Percentiles rank a stretch among this genome's conserved stretches.
These are phyloP conservation scores for Acacia acuminata DNA, from an alignment of 306 rosid species.

Conservation along the genomic window DNA sequence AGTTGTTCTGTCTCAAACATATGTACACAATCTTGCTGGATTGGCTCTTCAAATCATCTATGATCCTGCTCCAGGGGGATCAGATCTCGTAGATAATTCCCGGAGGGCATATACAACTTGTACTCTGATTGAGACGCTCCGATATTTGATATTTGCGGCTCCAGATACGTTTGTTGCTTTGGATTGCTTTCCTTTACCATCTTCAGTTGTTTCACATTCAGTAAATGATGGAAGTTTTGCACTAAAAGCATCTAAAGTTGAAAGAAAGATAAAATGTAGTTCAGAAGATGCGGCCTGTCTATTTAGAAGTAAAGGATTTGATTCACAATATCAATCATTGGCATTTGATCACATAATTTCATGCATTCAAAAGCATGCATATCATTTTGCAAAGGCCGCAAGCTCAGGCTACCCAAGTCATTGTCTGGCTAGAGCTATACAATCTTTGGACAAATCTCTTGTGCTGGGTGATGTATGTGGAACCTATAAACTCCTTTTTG, in stretches of 20 bases:
- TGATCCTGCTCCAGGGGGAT: constrained; percentile 90
- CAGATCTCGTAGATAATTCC: constrained; percentile 94
- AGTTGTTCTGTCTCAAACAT: constrained; percentile 78
- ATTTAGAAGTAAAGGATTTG: constrained; percentile 49
- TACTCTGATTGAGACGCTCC: constrained; percentile 87
- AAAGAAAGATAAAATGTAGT: constrained; percentile 53
- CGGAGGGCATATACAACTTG: constrained; percentile 80
- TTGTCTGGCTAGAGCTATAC: constrained; percentile 79
- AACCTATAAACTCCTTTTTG: constrained; percentile 73
- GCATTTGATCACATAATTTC: constrained; percentile 66
- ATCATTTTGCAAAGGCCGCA: constrained; percentile 76
- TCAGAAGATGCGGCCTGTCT: constrained; percentile 50
- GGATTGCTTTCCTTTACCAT: constrained; percentile 94
- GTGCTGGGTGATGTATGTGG: constrained; percentile 68
- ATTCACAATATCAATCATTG: constrained; percentile 57
- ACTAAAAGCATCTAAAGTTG: constrained; percentile 61
- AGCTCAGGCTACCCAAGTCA: constrained; percentile 70
- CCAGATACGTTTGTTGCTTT: constrained; percentile 93
- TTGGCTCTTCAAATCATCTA: constrained; percentile 69
- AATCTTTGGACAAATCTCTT: constrained; percentile 77
- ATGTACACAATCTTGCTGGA: constrained; percentile 83
- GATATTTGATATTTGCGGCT: constrained; percentile 72
- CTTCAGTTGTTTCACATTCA: constrained; percentile 63
- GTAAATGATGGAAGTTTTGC: constrained; percentile 68
- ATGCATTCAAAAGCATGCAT: constrained; percentile 70